Evolutionary conservation across 2,329 filamentous ascomycete species (phyloP).

Genomic region (Fusarium sp.): DNA sequence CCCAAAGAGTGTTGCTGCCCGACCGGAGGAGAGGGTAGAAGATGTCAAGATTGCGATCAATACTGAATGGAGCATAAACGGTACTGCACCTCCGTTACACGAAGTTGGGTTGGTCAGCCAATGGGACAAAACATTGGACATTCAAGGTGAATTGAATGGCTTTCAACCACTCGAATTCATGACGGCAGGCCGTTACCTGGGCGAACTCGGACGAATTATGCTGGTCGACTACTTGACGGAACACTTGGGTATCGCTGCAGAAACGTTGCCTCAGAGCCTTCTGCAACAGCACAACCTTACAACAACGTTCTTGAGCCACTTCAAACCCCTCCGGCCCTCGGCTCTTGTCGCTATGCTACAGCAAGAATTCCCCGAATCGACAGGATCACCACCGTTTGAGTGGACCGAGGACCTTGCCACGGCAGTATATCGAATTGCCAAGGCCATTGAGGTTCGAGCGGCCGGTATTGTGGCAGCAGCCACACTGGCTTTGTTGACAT

Average conservation of each 20-base stretch:
- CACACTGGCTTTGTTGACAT: constrained; percentile 72
- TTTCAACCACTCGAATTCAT: constrained; percentile 88
- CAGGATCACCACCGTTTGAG: constrained; percentile 56
- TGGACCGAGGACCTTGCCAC: constrained; percentile 71
- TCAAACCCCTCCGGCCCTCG: constrained; percentile 61
- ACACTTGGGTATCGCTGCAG: constrained; percentile 49
- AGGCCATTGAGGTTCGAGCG: constrained; percentile 74
- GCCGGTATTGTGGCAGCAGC: constrained; percentile 78
- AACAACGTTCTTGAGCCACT: constrained; percentile 77
- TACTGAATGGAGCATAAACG: constrained; percentile 85
- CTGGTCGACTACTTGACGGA: constrained; percentile 69
- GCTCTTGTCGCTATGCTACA: constrained; percentile 57
- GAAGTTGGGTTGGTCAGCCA: constrained; percentile 69
- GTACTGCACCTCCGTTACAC: constrained; percentile 72
- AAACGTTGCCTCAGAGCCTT: constrained; percentile 63
- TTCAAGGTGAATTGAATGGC: constrained; percentile 72
- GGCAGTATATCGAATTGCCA: constrained; percentile 71
- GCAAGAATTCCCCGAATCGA: constrained; percentile 60
- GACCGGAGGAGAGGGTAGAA: constrained; percentile 54
- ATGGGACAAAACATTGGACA: constrained; percentile 76
- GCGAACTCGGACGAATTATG: constrained; percentile 77
- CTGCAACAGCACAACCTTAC: constrained; percentile 68
- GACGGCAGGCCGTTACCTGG: constrained; percentile 80
- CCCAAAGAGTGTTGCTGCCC: constrained; percentile 57
- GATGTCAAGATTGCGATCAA: constrained; percentile 78